These are phyloP conservation scores for Cladosporium sp. DNA, from an alignment of 2,329 filamentous ascomycete genomes.

Conservation along the genomic window DNA sequence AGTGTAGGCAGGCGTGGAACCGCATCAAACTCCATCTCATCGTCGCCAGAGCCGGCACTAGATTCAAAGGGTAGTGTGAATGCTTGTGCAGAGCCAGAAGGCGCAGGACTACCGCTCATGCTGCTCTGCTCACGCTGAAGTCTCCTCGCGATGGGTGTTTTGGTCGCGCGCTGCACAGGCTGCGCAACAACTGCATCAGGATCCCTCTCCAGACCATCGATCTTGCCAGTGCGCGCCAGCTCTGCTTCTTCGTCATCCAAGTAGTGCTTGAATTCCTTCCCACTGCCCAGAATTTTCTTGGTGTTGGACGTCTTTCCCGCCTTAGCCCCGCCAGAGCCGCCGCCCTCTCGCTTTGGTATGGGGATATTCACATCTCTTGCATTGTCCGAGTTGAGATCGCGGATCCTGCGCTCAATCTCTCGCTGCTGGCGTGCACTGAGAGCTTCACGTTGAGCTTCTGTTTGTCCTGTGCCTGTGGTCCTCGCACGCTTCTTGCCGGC, in stretches of 20 bases:
- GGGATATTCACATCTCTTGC: constrained; percentile 55
- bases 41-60: constrained; percentile 19
- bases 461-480: constrained; percentile 39
- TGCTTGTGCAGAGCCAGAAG: constrained; percentile 12
- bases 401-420: constrained; percentile 74
- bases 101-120: constrained; percentile 24
- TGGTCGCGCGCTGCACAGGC: constrained; percentile 27
- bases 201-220: constrained; percentile 25
- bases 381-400: constrained; percentile 74
- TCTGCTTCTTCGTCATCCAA: constrained; percentile 72
- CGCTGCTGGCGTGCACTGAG: constrained; percentile 76
- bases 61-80: constrained; percentile 13
- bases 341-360: constrained; percentile 50
- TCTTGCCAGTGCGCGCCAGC: constrained; percentile 31
- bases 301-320: constrained; percentile 63
- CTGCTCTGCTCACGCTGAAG: constrained; percentile 27
- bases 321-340: constrained; percentile 40
- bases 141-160: constrained; percentile 32
- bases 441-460: constrained; percentile 48
- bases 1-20: constrained; percentile 24
- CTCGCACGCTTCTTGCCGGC: constrained; percentile 64
- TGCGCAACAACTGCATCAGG: constrained; percentile 14
- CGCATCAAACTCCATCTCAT: constrained; percentile 39
- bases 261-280: constrained; percentile 80
- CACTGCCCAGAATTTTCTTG: constrained; percentile 70